These are phyloP conservation scores for Taphrina wiesneri DNA, from an alignment of 1,139 yeast genomes.

Conservation along the genomic window DNA sequence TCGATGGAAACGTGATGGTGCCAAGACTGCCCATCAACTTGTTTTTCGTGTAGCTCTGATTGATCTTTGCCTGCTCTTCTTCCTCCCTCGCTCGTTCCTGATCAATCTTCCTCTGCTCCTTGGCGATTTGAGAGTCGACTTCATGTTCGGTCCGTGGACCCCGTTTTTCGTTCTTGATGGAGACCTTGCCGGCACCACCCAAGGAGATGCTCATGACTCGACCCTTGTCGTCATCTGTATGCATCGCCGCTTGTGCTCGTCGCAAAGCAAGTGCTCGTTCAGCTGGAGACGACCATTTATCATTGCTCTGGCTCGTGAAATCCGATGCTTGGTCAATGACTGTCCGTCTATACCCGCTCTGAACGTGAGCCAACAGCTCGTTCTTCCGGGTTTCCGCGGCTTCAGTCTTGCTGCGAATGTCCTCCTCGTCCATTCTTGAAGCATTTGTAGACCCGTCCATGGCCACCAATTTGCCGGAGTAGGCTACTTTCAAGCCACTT, in stretches of 20 bases:
- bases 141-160: constrained; percentile 24
- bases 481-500: constrained; percentile 26
- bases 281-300: constrained; percentile 81
- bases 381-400: constrained; percentile 37
- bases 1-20: not conserved
- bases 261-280: constrained; percentile 83
- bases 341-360: constrained; percentile 84
- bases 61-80: constrained; percentile 8
- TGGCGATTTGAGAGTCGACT: constrained; percentile 17
- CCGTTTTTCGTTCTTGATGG: constrained; percentile 17
- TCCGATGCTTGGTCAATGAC: constrained; percentile 94
- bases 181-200: constrained; percentile 27
- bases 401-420: constrained; percentile 47
- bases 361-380: constrained; percentile 70
- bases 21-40: constrained; percentile 8
- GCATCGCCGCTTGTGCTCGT: constrained; percentile 70
- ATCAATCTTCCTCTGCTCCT: constrained; percentile 17
- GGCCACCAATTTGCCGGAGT: constrained; percentile 40
- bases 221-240: constrained; percentile 32
- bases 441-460: constrained; percentile 11
- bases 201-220: constrained; percentile 35
- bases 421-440: constrained; percentile 38
- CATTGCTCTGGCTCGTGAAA: constrained; percentile 58
- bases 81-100: constrained; percentile 14
- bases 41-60: constrained; percentile 21